These are phyloP conservation scores for Discostella stelligera DNA, from an alignment of 352 stramenopile species.

Conservation along the genomic window DNA sequence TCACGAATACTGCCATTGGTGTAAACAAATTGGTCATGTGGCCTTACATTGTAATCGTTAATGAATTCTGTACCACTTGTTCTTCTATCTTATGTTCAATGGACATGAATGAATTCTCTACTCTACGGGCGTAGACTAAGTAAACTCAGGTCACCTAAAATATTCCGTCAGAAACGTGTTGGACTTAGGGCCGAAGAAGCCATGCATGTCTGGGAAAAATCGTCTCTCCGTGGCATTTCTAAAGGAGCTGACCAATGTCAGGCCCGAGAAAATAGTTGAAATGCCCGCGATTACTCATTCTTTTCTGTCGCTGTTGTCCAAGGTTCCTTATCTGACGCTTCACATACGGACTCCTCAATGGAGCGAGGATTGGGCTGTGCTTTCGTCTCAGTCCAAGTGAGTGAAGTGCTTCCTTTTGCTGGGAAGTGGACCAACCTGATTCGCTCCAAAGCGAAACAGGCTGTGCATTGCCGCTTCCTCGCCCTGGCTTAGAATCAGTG, in stretches of 20 bases:
- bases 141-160: too few relatives aligned
- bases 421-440: conserved; percentile 28
- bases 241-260: conserved; percentile 33
- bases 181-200: too few relatives aligned
- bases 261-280: conserved; percentile 42
- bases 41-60: conserved; percentile 48
- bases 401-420: conserved; percentile 36
- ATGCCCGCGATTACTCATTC: conserved; percentile 39
- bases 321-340: conserved; percentile 30
- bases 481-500: background rate
- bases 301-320: conserved; percentile 29
- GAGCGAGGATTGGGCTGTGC: conserved; percentile 40
- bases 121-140: too few relatives aligned
- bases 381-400: conserved; percentile 36
- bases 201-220: too few relatives aligned
- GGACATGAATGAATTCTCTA: background rate
- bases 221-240: too few relatives aligned
- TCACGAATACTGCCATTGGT: conserved; percentile 80
- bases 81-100: background rate
- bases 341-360: conserved; percentile 49
- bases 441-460: conserved; percentile 38
- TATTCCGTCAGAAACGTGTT: too few relatives aligned
- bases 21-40: conserved; percentile 61
- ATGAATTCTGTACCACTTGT: background rate
- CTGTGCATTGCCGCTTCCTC: background rate